Evolutionary conservation across 805 yeast genomes (phyloP).

Genomic region (Naumovozyma castellii): DNA sequence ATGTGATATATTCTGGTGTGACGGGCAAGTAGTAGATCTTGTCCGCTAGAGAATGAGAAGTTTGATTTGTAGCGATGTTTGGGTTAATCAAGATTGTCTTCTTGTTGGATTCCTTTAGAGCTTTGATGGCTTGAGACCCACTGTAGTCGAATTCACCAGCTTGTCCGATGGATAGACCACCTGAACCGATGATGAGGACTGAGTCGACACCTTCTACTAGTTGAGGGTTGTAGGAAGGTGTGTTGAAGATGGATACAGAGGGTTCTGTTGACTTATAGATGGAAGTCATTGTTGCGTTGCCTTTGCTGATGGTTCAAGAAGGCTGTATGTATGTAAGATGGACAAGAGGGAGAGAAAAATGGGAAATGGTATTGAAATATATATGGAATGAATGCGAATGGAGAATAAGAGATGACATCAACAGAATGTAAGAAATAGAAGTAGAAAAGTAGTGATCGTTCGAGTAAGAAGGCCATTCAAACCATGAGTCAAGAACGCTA

Average conservation of each 20-base stretch:
- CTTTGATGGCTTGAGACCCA: slow-evolving; percentile 96
- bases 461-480: no score
- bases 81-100: slow-evolving; percentile 84
- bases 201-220: slow-evolving; percentile 25
- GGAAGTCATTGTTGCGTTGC: slow-evolving; percentile 12
- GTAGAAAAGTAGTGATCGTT: no score
- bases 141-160: slow-evolving; percentile 98
- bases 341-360: neutral
- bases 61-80: slow-evolving; percentile 93
- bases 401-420: neutral
- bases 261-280: slow-evolving; percentile 24
- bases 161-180: slow-evolving; percentile 94
- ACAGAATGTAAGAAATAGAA: no score
- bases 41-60: slow-evolving; percentile 90
- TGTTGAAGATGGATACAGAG: slow-evolving; percentile 26
- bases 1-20: slow-evolving; percentile 90
- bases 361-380: neutral
- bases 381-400: neutral
- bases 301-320: slow-evolving; percentile 1
- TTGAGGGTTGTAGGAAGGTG: slow-evolving; percentile 24
- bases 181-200: slow-evolving; percentile 91
- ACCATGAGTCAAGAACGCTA: no score
- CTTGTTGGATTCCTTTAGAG: slow-evolving; percentile 82
- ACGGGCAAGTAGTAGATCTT: slow-evolving; percentile 94
- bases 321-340: neutral